Conservation (phyloP, 169 alveolate species). For the Theileria orientalis region DNA sequence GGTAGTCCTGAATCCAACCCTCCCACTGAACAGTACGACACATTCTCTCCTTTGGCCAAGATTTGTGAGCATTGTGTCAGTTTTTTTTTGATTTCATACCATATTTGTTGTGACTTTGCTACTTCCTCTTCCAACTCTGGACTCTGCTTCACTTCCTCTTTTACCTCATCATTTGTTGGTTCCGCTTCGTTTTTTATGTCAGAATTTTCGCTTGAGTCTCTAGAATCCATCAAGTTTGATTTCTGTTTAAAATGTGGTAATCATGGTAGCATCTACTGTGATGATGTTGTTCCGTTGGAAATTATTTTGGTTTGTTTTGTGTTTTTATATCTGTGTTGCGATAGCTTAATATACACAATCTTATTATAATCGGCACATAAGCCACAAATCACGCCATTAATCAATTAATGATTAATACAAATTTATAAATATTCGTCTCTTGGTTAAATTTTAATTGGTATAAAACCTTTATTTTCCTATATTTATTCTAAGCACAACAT, state of each 20-base stretch:
- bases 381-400: neutral
- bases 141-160: neutral
- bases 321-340: neutral
- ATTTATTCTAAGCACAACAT: constrained; percentile 12
- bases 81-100: constrained; percentile 1
- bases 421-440: neutral
- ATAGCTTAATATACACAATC: neutral
- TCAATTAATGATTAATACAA: neutral
- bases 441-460: neutral
- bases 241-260: too few species aligned
- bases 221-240: neutral
- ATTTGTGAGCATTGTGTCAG: neutral
- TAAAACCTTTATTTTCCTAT: neutral
- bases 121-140: neutral
- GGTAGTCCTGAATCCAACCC: constrained; percentile 21
- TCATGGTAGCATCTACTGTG: too few species aligned
- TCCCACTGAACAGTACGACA: constrained; percentile 19
- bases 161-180: neutral
- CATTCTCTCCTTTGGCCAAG: neutral
- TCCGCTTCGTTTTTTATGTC: neutral
- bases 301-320: too few species aligned
- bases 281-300: too few species aligned
- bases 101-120: neutral
- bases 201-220: neutral
- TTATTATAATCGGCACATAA: too few species aligned